phyloP scores from a whole-genome alignment of 1,284 basidiomycete genomes.

The Irpex rosettiformis region DNA sequence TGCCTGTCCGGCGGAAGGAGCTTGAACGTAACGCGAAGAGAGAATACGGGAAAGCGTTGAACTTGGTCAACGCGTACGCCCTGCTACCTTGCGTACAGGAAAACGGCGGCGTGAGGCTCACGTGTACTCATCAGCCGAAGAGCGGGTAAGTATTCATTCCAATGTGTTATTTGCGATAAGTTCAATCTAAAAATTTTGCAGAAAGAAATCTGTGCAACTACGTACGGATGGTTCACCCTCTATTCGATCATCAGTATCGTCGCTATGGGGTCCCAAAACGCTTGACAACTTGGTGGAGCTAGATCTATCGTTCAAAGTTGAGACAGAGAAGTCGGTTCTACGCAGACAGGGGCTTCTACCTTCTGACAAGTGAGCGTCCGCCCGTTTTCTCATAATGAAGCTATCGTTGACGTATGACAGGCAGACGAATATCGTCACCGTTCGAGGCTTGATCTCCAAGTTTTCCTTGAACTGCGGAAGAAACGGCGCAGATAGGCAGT shows the following conservation, averaged over 20 bases:
- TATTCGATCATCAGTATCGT: conserved; percentile 63
- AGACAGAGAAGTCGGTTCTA: conserved; percentile 49
- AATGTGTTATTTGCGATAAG: too few relatives aligned
- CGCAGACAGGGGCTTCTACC: conserved; percentile 25
- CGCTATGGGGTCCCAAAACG: conserved; percentile 85
- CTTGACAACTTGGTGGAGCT: conserved; percentile 76
- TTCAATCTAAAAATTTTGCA: too few relatives aligned
- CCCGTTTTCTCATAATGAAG: not conserved
- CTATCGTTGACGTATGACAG: conserved; percentile 2
- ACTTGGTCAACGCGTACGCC: conserved; percentile 86
- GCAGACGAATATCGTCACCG: conserved; percentile 43
- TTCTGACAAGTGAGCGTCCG: conserved; percentile 22
- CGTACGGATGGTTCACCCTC: conserved; percentile 68
- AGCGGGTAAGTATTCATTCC: conserved; percentile 54
- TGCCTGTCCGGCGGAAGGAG: conserved; percentile 93
- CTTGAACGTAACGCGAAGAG: conserved; percentile 88
- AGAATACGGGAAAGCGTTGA: conserved; percentile 85
- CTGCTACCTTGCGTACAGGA: conserved; percentile 70
- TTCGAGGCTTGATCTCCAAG: conserved; percentile 79
- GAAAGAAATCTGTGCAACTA: conserved; percentile 72
- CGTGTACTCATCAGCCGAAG: conserved; percentile 73
- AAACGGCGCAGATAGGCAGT: conserved; percentile 82
- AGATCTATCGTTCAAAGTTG: conserved; percentile 67
- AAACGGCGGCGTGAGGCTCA: conserved; percentile 64
- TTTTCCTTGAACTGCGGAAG: conserved; percentile 73